These are phyloP conservation scores for Blastosporella zonata DNA, from an alignment of 1,284 basidiomycete genomes.

Conservation along the genomic window DNA sequence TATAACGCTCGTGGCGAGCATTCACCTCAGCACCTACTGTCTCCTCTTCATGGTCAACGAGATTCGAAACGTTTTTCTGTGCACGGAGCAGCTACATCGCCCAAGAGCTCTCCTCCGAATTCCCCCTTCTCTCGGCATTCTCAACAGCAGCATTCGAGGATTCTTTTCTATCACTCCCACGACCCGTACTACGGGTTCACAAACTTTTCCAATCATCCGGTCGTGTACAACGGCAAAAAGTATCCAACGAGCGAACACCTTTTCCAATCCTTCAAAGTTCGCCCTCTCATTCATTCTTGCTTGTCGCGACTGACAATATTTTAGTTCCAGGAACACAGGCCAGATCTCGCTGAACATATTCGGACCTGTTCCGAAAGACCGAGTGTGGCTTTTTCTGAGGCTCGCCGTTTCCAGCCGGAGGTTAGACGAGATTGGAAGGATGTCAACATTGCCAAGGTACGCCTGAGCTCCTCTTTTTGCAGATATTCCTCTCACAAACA, in stretches of 20 bases:
- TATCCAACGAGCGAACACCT: constrained; percentile 70
- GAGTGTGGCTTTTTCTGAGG: constrained; percentile 62
- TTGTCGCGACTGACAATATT: neutral
- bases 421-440: constrained; percentile 59
- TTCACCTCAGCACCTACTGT: neutral
- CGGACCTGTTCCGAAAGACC: constrained; percentile 57
- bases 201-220: constrained; percentile 62
- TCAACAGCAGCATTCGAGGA: constrained; percentile 28
- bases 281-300: neutral
- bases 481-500: neutral
- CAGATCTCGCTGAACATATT: constrained; percentile 61
- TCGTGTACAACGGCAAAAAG: constrained; percentile 51
- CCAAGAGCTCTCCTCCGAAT: constrained; percentile 14
- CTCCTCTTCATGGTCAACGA: constrained; percentile 5
- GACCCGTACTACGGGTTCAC: constrained; percentile 65
- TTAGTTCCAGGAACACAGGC: constrained; percentile 55
- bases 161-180: constrained; percentile 61
- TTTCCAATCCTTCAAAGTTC: constrained; percentile 65
- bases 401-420: constrained; percentile 58
- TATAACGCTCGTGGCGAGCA: neutral
- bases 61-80: constrained; percentile 13
- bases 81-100: neutral
- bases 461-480: constrained; percentile 1
- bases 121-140: constrained; percentile 22
- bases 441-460: constrained; percentile 58